These are phyloP conservation scores for Candida tallmaniae DNA, from an alignment of 805 yeast genomes.

Conservation along the genomic window DNA sequence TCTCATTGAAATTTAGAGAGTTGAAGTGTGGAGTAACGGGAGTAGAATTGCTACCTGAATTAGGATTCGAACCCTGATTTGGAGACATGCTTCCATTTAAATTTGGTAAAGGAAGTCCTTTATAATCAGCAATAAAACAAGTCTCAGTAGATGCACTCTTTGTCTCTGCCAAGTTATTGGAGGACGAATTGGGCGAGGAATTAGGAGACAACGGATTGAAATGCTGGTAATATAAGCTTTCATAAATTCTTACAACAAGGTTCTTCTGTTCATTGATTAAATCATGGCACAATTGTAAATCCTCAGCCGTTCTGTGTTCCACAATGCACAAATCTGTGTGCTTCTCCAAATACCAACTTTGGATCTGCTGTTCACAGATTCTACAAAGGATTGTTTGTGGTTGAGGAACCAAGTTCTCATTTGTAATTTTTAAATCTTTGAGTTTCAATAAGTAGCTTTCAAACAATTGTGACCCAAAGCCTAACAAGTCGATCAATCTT, in stretches of 20 bases:
- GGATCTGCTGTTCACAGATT: slow-evolving; percentile 87
- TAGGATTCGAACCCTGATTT: slow-evolving; percentile 2
- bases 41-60: background rate
- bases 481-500: slow-evolving; percentile 67
- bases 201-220: slow-evolving; percentile 1
- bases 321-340: slow-evolving; percentile 85
- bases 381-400: slow-evolving; percentile 83
- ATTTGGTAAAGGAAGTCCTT: slow-evolving; percentile 49
- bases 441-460: slow-evolving; percentile 66
- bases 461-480: slow-evolving; percentile 85
- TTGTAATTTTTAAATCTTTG: slow-evolving; percentile 58
- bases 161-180: slow-evolving; percentile 10
- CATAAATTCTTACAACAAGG: slow-evolving; percentile 41
- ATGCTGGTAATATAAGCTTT: slow-evolving; percentile 27
- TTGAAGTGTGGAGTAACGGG: slow-evolving; percentile 1
- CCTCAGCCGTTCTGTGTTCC: slow-evolving; percentile 79
- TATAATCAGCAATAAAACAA: slow-evolving; percentile 43
- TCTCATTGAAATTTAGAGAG: slow-evolving; percentile 10
- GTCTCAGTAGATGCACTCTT: slow-evolving; percentile 12
- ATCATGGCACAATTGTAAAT: slow-evolving; percentile 73
- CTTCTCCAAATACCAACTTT: slow-evolving; percentile 93
- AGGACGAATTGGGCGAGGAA: slow-evolving; percentile 8
- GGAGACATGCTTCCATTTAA: slow-evolving; percentile 1
- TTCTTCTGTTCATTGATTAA: slow-evolving; percentile 65
- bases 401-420: slow-evolving; percentile 64